These are phyloP conservation scores for Xerocomellus intermedius DNA, from an alignment of 768 basidiomycete genomes.

Conservation along the genomic window DNA sequence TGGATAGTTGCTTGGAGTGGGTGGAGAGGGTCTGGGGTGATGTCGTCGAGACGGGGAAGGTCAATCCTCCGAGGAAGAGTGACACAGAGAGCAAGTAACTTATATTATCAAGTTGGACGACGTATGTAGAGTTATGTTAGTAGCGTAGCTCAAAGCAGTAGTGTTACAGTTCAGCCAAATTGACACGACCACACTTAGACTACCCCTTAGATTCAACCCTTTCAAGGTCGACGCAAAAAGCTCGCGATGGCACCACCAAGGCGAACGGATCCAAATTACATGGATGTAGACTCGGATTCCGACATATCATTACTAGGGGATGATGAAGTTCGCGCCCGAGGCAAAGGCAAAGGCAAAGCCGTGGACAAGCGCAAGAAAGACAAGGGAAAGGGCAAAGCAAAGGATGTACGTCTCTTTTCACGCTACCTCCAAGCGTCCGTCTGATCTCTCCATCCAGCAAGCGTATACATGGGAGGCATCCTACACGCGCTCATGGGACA, in stretches of 20 bases:
- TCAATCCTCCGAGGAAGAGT: not conserved
- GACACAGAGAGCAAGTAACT: not conserved
- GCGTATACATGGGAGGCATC: conserved; percentile 96
- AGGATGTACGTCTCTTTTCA: conserved; percentile 27
- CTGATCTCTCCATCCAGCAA: conserved; percentile 45
- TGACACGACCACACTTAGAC: too few species aligned
- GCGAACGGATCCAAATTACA: conserved; percentile 36
- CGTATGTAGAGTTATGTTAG: not conserved
- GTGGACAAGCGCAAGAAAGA: conserved; percentile 51
- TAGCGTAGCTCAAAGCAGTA: too few species aligned
- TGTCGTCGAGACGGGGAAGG: conserved; percentile 23
- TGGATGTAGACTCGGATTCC: conserved; percentile 68
- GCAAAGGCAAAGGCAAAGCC: conserved; percentile 57
- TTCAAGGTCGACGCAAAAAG: not conserved
- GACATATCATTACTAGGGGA: conserved; percentile 65
- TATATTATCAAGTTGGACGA: too few species aligned
- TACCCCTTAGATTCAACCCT: not conserved
- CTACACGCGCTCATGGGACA: conserved; percentile 94
- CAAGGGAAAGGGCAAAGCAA: conserved; percentile 44
- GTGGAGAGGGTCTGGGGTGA: conserved; percentile 55
- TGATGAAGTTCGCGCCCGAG: conserved; percentile 45
- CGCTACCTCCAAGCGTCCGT: not conserved
- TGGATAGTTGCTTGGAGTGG: conserved; percentile 51
- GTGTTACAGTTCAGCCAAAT: not conserved
- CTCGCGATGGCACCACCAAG: conserved; percentile 27